phyloP scores from a whole-genome alignment of 192 early-diverging fungal species.

The Podila clonocystis region DNA sequence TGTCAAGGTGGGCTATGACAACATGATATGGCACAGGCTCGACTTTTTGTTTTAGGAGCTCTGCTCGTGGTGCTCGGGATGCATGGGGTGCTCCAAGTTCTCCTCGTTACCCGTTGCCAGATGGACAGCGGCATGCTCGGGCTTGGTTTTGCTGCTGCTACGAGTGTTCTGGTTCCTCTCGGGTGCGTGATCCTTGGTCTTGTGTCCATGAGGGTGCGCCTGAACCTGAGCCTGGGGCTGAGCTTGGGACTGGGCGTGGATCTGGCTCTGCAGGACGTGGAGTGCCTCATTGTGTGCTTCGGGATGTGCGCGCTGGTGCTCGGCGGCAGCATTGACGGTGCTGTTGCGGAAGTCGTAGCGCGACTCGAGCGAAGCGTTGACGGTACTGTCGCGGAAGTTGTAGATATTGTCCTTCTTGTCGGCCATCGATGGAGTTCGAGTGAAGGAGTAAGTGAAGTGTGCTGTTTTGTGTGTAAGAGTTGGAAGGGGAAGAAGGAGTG shows the following conservation, averaged over 20 bases:
- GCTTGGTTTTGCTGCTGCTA: neutral
- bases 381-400: neutral
- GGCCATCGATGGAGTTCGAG: conserved; percentile 4
- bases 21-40: too few relatives aligned
- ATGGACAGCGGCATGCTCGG: conserved; percentile 7
- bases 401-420: conserved; percentile 7
- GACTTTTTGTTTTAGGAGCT: neutral
- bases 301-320: neutral
- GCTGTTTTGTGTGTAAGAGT: too few relatives aligned
- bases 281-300: neutral
- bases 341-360: conserved; percentile 31
- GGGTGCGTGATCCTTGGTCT: neutral
- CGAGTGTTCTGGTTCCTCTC: too few relatives aligned
- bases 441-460: neutral
- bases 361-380: neutral
- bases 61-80: conserved; percentile 19
- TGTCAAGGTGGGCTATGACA: neutral
- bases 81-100: conserved; percentile 36
- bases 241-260: neutral
- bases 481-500: too few relatives aligned
- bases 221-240: neutral
- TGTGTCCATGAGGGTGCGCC: conserved; percentile 6
- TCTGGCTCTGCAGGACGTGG: neutral
- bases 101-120: conserved; percentile 35
- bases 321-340: conserved; percentile 9